phyloP scores from a whole-genome alignment of 2,329 filamentous ascomycete species.

The Paracorniculantispora psalliotae region DNA sequence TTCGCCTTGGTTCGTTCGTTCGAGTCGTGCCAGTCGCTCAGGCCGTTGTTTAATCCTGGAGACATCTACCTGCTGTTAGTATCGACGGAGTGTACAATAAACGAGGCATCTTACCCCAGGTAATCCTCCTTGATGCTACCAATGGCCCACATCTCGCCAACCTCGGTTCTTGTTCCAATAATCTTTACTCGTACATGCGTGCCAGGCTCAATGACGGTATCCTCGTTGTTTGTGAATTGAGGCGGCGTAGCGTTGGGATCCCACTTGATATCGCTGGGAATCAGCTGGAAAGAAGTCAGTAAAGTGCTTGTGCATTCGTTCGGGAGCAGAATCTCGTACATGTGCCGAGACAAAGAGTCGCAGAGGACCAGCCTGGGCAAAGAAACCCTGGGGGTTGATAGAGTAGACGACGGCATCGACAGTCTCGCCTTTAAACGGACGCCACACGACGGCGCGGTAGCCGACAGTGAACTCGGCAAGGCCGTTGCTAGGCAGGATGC shows the following conservation, averaged over 20 bases:
- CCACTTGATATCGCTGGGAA: conserved; percentile 87
- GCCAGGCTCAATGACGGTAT: conserved; percentile 88
- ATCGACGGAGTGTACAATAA: conserved; percentile 7
- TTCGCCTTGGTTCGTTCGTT: neutral
- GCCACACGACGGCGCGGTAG: conserved; percentile 95
- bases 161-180: conserved; percentile 87
- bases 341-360: conserved; percentile 76
- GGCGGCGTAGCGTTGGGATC: conserved; percentile 95
- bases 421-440: conserved; percentile 96
- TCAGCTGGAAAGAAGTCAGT: conserved; percentile 54
- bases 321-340: conserved; percentile 45
- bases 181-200: conserved; percentile 93
- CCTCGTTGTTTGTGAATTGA: conserved; percentile 91
- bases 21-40: neutral
- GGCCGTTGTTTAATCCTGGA: conserved; percentile 16
- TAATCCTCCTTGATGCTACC: conserved; percentile 91
- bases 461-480: conserved; percentile 91
- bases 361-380: conserved; percentile 74
- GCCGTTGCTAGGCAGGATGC: conserved; percentile 85
- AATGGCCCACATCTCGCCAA: conserved; percentile 93
- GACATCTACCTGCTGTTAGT: conserved; percentile 17
- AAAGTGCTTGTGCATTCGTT: neutral
- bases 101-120: conserved; percentile 47
- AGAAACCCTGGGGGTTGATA: conserved; percentile 90
- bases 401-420: conserved; percentile 92